Percentiles rank a stretch among this genome's conserved stretches.
phyloP scores from a whole-genome alignment of 129 eudicot species.

The Sambucus nigra region DNA sequence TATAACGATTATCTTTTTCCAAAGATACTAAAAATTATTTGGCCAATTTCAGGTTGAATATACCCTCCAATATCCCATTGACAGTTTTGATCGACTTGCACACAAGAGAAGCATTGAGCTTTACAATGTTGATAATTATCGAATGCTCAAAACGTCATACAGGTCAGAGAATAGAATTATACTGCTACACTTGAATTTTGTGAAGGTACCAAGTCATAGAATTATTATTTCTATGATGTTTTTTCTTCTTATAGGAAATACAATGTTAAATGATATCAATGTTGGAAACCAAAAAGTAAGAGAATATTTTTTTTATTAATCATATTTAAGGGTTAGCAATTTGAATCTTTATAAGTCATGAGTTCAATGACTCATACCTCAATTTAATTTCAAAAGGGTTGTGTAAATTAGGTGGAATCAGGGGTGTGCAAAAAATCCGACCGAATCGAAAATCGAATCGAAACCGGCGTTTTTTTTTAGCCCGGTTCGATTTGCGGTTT shows the following conservation, averaged over 20 bases:
- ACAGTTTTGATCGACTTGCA: slow-evolving; percentile 3
- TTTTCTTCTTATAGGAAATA: not conserved
- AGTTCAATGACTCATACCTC: too few species aligned
- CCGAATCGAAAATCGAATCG: too few species aligned
- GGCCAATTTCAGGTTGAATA: slow-evolving; percentile 10
- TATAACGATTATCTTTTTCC: too few species aligned
- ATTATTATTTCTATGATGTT: not conserved
- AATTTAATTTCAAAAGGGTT: too few species aligned
- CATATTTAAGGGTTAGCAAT: too few species aligned
- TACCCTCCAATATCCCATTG: slow-evolving; percentile 1
- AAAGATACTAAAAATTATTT: not conserved
- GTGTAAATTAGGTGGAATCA: too few species aligned
- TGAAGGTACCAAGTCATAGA: not conserved
- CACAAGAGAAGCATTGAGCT: slow-evolving; percentile 12
- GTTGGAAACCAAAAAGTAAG: too few species aligned
- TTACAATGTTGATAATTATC: slow-evolving; percentile 2
- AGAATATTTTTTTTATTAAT: too few species aligned
- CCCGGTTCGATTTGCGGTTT: too few species aligned
- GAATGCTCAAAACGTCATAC: slow-evolving; percentile 13
- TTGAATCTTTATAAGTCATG: too few species aligned
- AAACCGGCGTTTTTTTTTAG: too few species aligned
- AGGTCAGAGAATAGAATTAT: slow-evolving; percentile 3
- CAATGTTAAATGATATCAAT: not conserved
- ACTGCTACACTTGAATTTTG: not conserved
- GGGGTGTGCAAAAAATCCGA: too few species aligned